A percentile compares a stretch with the other conserved stretches of the same genome.
These are phyloP conservation scores for Penicillium polonicum DNA, from an alignment of 2,329 filamentous ascomycete species.

Conservation along the genomic window DNA sequence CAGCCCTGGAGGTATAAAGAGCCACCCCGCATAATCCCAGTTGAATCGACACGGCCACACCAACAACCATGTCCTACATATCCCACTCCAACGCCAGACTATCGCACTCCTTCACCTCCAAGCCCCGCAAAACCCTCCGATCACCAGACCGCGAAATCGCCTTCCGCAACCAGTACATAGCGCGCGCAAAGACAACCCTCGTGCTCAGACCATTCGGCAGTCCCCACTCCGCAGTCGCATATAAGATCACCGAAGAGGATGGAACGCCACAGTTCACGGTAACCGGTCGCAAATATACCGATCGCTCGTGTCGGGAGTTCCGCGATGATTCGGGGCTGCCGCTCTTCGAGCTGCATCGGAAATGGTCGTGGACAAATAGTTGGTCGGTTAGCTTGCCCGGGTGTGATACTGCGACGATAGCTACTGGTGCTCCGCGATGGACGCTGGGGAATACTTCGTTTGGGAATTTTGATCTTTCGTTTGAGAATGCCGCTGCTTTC, in stretches of 20 bases:
- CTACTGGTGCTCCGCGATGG: conserved; percentile 11
- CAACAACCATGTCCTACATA: conserved; percentile 14
- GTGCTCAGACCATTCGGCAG: conserved; percentile 19
- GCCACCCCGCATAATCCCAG: neutral
- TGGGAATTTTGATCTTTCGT: conserved; percentile 11
- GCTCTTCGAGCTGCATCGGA: conserved; percentile 27
- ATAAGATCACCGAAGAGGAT: conserved; percentile 22
- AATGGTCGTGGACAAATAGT: conserved; percentile 8
- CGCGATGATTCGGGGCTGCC: conserved; percentile 28
- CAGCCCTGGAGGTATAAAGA: conserved; percentile 1
- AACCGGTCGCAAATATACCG: conserved; percentile 26
- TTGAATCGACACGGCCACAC: neutral
- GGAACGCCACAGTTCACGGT: conserved; percentile 20
- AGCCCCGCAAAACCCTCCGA: conserved; percentile 18
- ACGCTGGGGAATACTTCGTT: conserved; percentile 6
- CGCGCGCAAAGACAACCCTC: conserved; percentile 14
- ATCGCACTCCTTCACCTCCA: conserved; percentile 11
- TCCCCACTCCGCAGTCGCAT: conserved; percentile 18
- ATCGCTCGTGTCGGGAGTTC: conserved; percentile 26
- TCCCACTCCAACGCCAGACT: conserved; percentile 22
- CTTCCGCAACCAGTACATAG: conserved; percentile 23
- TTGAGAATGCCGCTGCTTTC: conserved; percentile 13
- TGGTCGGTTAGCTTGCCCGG: conserved; percentile 19
- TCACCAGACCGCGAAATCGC: conserved; percentile 23
- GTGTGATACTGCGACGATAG: conserved; percentile 9